Conservation (phyloP, 768 basidiomycete species). For the Rhizopogon rudus region DNA sequence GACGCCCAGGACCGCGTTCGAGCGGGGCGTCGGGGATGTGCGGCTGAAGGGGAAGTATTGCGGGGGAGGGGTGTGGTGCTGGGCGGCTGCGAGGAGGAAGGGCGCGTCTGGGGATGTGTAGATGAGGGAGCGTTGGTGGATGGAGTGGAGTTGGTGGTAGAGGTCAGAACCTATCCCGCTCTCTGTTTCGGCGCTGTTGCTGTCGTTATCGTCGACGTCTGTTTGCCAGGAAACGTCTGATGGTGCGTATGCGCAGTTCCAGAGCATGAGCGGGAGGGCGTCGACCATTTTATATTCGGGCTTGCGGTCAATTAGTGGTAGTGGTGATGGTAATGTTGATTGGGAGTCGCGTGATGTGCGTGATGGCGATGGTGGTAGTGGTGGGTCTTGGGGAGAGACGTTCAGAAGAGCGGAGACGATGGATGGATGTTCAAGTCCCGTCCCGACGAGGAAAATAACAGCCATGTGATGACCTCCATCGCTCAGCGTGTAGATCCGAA, state of each 20-base stretch:
- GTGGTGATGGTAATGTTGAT: background rate
- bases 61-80: conserved; percentile 52
- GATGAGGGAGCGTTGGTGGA: conserved; percentile 57
- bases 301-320: conserved; percentile 53
- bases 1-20: conserved; percentile 35
- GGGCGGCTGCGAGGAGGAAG: conserved; percentile 54
- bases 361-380: background rate
- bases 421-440: conserved; percentile 68
- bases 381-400: conserved; percentile 32
- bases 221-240: conserved; percentile 71
- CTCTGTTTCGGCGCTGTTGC: conserved; percentile 11
- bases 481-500: too few species aligned
- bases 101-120: conserved; percentile 60
- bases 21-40: conserved; percentile 15
- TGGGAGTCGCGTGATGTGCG: conserved; percentile 9
- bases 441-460: conserved; percentile 81
- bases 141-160: conserved; percentile 47
- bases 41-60: conserved; percentile 32
- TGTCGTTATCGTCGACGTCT: conserved; percentile 28
- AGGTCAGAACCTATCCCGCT: conserved; percentile 33
- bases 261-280: conserved; percentile 84
- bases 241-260: conserved; percentile 77
- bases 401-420: conserved; percentile 75
- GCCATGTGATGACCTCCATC: too few species aligned
- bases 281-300: conserved; percentile 95